A percentile compares a stretch with the other conserved stretches of the same genome.
These are phyloP conservation scores for Linum lewisii DNA, from an alignment of 345 rosid species.

Conservation along the genomic window DNA sequence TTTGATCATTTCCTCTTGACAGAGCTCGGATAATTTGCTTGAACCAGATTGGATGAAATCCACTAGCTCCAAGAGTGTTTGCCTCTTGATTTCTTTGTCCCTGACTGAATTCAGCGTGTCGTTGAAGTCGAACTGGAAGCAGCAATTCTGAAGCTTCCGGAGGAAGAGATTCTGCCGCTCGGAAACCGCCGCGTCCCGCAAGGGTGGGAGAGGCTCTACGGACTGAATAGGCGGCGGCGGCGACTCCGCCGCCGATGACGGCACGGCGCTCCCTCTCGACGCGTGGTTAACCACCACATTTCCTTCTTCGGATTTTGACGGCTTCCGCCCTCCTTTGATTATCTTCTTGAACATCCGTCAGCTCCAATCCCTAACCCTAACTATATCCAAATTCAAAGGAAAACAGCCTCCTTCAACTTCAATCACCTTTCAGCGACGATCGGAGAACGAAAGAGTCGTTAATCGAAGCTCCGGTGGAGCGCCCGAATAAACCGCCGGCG, in stretches of 20 bases:
- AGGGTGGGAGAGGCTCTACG: conserved; percentile 56
- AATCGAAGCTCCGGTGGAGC: not conserved
- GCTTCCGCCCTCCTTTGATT: conserved; percentile 69
- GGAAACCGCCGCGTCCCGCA: conserved; percentile 50
- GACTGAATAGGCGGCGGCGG: conserved; percentile 45
- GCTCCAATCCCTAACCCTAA: conserved; percentile 18
- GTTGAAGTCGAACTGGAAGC: conserved; percentile 67
- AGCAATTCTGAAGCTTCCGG: conserved; percentile 66
- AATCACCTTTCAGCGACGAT: not conserved
- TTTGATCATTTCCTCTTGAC: conserved; percentile 76
- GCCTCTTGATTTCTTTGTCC: conserved; percentile 82
- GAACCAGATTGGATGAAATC: conserved; percentile 77
- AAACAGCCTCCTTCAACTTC: not conserved
- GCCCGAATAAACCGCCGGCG: not conserved
- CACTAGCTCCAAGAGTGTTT: conserved; percentile 60
- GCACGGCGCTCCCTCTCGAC: conserved; percentile 32
- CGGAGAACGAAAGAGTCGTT: not conserved
- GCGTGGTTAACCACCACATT: conserved; percentile 66
- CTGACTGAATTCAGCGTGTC: conserved; percentile 42
- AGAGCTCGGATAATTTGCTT: conserved; percentile 49
- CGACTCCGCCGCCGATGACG: conserved; percentile 13
- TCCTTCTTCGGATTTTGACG: conserved; percentile 50
- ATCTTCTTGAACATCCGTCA: conserved; percentile 68
- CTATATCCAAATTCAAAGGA: not conserved
- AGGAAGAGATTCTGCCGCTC: conserved; percentile 57